Percentiles rank a stretch among this genome's conserved stretches.
Conservation (phyloP, 768 basidiomycete genomes). For the Amyloporia xantha region DNA sequence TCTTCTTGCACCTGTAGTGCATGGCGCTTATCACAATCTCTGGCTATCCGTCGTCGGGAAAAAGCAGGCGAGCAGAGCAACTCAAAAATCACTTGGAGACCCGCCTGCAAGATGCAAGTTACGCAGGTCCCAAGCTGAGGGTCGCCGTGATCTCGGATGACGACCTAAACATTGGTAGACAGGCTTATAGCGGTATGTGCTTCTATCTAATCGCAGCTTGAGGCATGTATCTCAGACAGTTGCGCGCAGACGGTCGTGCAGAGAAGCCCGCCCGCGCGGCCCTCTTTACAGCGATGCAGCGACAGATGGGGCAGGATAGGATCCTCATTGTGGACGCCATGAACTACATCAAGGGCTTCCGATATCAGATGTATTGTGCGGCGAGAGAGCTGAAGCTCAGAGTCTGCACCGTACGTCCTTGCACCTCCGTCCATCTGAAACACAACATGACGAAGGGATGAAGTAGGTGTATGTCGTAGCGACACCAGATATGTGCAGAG, state of each 20-base stretch:
- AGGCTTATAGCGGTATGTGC: slow-evolving; percentile 71
- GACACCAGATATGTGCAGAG: slow-evolving; percentile 64
- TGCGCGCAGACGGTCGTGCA: slow-evolving; percentile 64
- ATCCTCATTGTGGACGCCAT: slow-evolving; percentile 86
- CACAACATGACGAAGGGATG: slow-evolving; percentile 4
- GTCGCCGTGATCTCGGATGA: slow-evolving; percentile 68
- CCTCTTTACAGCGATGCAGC: slow-evolving; percentile 76
- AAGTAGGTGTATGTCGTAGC: slow-evolving; percentile 71
- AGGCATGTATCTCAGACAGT: no score
- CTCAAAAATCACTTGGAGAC: slow-evolving; percentile 51
- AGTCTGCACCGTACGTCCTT: slow-evolving; percentile 73
- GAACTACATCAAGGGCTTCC: slow-evolving; percentile 98
- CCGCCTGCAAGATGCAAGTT: slow-evolving; percentile 41
- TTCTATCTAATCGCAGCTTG: no score
- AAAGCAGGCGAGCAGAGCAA: slow-evolving; percentile 65
- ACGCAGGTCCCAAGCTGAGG: slow-evolving; percentile 45
- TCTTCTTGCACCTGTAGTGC: no score
- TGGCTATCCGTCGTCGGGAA: slow-evolving; percentile 86
- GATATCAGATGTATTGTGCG: slow-evolving; percentile 97
- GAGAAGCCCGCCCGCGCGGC: slow-evolving; percentile 88
- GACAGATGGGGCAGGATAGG: slow-evolving; percentile 62
- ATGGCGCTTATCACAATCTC: slow-evolving; percentile 94
- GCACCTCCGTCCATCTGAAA: background rate
- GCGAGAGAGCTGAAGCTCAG: slow-evolving; percentile 83
- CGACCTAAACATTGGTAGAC: slow-evolving; percentile 51